A percentile compares a stretch with the other conserved stretches of the same genome.
These are phyloP conservation scores for Arthrinium puccinioides DNA, from an alignment of 2,329 filamentous ascomycete species.

Conservation along the genomic window DNA sequence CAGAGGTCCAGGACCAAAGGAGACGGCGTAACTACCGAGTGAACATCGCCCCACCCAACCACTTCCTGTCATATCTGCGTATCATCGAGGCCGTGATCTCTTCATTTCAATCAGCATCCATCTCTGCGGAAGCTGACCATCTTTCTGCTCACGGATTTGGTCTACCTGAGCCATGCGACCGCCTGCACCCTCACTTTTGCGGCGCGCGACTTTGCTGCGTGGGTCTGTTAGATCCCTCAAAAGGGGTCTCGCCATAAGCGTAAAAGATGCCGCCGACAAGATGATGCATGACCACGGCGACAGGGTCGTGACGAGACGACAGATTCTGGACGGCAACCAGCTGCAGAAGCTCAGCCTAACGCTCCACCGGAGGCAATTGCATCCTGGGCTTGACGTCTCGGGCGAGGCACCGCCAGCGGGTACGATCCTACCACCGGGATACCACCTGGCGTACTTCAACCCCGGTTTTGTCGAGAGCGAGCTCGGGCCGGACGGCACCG, in stretches of 20 bases:
- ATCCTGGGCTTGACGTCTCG: constrained; percentile 30
- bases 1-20: no score
- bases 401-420: constrained; percentile 28
- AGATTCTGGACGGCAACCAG: constrained; percentile 55
- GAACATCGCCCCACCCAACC: no score
- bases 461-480: constrained; percentile 45
- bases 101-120: no score
- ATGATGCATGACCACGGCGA: constrained; percentile 23
- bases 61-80: no score
- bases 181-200: no score
- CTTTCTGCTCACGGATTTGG: no score
- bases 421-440: constrained; percentile 48
- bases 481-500: constrained; percentile 53
- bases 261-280: constrained; percentile 8
- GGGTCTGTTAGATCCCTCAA: no score
- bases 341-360: constrained; percentile 54
- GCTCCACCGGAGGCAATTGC: constrained; percentile 40
- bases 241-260: constrained; percentile 7
- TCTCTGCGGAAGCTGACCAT: no score
- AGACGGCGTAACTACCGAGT: no score
- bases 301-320: constrained; percentile 24
- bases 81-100: no score
- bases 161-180: no score
- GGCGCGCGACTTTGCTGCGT: no score
- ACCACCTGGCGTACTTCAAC: constrained; percentile 59